These are phyloP conservation scores for Sporothrix protearum DNA, from an alignment of 2,329 filamentous ascomycete genomes.

Conservation along the genomic window DNA sequence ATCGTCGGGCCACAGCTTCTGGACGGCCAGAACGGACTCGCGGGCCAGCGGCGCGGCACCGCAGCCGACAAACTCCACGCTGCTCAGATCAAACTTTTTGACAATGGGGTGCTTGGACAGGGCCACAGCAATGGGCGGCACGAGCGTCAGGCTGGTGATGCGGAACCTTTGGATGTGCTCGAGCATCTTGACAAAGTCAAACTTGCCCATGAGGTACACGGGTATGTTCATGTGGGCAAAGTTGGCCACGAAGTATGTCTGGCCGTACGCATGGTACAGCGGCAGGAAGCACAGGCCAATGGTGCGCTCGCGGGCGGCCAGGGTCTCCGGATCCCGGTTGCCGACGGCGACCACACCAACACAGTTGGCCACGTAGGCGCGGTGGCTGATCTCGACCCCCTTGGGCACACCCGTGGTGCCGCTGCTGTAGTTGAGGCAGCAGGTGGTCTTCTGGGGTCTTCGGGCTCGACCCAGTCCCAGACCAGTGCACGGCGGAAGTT, in stretches of 20 bases:
- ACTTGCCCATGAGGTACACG: constrained; percentile 74
- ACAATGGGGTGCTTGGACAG: constrained; percentile 68
- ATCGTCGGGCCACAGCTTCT: constrained; percentile 49
- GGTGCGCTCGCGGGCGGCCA: constrained; percentile 39
- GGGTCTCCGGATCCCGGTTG: constrained; percentile 45
- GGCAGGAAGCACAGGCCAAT: constrained; percentile 66
- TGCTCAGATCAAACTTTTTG: constrained; percentile 64
- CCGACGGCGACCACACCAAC: constrained; percentile 53
- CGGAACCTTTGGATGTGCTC: constrained; percentile 63
- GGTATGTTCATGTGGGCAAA: constrained; percentile 56
- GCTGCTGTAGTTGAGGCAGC: constrained; percentile 74
- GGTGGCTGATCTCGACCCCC: constrained; percentile 77
- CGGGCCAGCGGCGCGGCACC: constrained; percentile 66
- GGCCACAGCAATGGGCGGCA: constrained; percentile 71
- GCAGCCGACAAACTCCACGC: constrained; percentile 55
- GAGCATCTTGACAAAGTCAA: constrained; percentile 71
- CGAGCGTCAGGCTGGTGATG: constrained; percentile 63
- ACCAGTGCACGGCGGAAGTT: constrained; percentile 46
- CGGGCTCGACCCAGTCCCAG: constrained; percentile 62
- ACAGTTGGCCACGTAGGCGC: constrained; percentile 70
- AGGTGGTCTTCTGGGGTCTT: constrained; percentile 49
- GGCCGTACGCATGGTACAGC: constrained; percentile 71
- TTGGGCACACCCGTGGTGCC: constrained; percentile 81
- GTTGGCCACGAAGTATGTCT: constrained; percentile 65
- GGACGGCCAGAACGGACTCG: constrained; percentile 57